Base-by-base conservation (phyloP, 2,329 filamentous ascomycete species). In the Beauveria sp. region DNA sequence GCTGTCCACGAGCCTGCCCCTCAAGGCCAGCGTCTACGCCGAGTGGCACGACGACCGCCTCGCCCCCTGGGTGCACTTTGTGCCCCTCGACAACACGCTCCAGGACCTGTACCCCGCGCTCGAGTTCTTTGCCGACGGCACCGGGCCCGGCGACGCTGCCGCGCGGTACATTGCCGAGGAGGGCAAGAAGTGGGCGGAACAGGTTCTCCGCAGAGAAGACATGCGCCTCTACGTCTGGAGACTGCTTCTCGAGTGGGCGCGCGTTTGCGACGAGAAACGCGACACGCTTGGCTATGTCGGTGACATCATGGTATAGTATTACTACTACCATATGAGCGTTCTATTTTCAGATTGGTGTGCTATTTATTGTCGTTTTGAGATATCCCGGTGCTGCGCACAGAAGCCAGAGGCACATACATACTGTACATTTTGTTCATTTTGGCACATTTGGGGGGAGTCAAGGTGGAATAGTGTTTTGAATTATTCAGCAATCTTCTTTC, bases 1-100 rank as follows among this genome's bases (percentile, higher is more conserved):
- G 9, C 77, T 80, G 28, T 87, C 82, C 43, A 88, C 82, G 1
- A 86, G 82, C 51, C 71, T 89, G 40, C 85, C 86, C 1, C 81
- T 91, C 69, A 91, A 91, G 73, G 81, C 85, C 14, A 90, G 88
- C 3, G 79, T 91, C 49, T 91, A 88, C 70, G 76, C 82, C 9
- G 89, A 91, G 70, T 91, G 89, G 89, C 88, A 91, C 69, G 88
- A 91, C 69, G 80, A 83, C 49, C 79, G 88, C 7, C 77, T 91
- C 0, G 74, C 84, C 16, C 83, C 87, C 0, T 92, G 88, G 88
- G 76, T 82, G 64, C 89, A 92, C 72, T 91, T 89, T 67, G 83
- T 86, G 1, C 88, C 89, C 2, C 79, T 91, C 67, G 86, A 90
- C 70, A 88, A 88, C 67, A 82, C 82, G 1, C 88, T 85, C 63